These are phyloP conservation scores for Akebia trifoliata DNA, from an alignment of 164 flowering plant species.

Conservation along the genomic window DNA sequence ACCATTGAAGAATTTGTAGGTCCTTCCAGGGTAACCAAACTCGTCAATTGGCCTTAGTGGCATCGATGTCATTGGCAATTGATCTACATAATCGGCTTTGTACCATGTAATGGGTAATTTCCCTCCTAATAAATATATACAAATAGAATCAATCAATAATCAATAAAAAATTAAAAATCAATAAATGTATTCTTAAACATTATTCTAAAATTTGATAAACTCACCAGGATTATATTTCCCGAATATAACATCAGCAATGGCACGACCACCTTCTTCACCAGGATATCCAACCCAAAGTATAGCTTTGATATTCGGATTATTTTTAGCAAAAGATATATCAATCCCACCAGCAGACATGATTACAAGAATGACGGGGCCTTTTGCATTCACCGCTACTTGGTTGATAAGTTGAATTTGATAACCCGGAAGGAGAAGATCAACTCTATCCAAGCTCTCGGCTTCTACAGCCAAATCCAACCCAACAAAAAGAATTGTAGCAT, in stretches of 20 bases:
- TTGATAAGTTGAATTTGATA: slow-evolving; percentile 24
- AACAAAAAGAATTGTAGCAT: slow-evolving; percentile 32
- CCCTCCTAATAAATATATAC: slow-evolving; percentile 27
- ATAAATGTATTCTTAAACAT: too few relatives aligned
- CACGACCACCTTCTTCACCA: slow-evolving; percentile 41
- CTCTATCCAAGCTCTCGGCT: slow-evolving; percentile 31
- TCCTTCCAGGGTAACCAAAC: slow-evolving; percentile 35
- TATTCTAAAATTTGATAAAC: too few relatives aligned
- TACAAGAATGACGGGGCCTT: slow-evolving; percentile 30
- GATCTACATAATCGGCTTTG: slow-evolving; percentile 9
- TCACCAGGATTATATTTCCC: slow-evolving; percentile 35
- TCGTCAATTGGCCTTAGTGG: slow-evolving; percentile 19
- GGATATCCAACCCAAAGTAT: slow-evolving; percentile 54
- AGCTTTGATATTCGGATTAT: slow-evolving; percentile 20
- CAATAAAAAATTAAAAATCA: too few relatives aligned
- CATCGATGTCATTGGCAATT: slow-evolving; percentile 40
- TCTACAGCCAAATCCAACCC: slow-evolving; percentile 43
- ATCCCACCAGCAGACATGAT: slow-evolving; percentile 33
- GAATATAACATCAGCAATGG: slow-evolving; percentile 35
- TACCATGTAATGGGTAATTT: slow-evolving; percentile 40
- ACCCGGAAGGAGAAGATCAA: slow-evolving; percentile 36
- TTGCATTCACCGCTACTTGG: slow-evolving; percentile 25
- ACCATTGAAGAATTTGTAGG: slow-evolving; percentile 37
- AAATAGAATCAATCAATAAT: too few relatives aligned
- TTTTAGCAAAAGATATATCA: slow-evolving; percentile 25